Evolutionary conservation across 2,329 filamentous ascomycete species (phyloP), one percentile per base, ranked within the genome.

Genomic region (Blumeriella jaapii): DNA sequence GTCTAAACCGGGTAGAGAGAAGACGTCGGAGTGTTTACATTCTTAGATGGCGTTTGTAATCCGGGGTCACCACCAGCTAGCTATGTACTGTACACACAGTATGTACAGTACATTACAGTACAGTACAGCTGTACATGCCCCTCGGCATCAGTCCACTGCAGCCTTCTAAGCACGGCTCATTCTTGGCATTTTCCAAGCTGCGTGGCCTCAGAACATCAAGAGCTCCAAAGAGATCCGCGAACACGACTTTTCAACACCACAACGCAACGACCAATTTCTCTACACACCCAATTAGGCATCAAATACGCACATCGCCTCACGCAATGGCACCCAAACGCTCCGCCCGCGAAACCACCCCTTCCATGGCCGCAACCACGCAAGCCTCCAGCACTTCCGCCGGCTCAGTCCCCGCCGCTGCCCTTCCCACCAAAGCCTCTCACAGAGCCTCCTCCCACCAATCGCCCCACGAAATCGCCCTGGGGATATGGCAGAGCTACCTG

Each of bases 401-500:
- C 38, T 52, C 55, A 13, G 47, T 53, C 29, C 51, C 51, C 16
- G 29, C 51, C 16, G 29, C 47, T 7, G 31, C 38, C n/a, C 35
- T 36, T 14, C 22, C 38, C 6, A 40, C 44, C 14, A 49, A 44
- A 33, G 30, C 32, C 16, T 44, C 52, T 22, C 34, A 42, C 32
- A 54, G 53, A 24, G 40, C 44, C n/a, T 45, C 31, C 34, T 36
- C 30, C 32, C 46, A 52, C 28, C 49, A 52, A 32, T 48, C 36
- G 6, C 45, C 50, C 1, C 48, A 54, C 17, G 66, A 78, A 52
- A 82, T 93, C 46, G 64, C 78, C 27, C 51, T 68, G 37, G 77
- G 76, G 55, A 68, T 95, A 49, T 81, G 78, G 71, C 65, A 76
- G 50, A 76, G 84, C 60, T 98, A 98, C 61, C 59, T 78, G 36